Evolutionary conservation across 345 rosid genomes (phyloP), one percentile per base, ranked within the genome.

Genomic region (Rhizophora apiculata): DNA sequence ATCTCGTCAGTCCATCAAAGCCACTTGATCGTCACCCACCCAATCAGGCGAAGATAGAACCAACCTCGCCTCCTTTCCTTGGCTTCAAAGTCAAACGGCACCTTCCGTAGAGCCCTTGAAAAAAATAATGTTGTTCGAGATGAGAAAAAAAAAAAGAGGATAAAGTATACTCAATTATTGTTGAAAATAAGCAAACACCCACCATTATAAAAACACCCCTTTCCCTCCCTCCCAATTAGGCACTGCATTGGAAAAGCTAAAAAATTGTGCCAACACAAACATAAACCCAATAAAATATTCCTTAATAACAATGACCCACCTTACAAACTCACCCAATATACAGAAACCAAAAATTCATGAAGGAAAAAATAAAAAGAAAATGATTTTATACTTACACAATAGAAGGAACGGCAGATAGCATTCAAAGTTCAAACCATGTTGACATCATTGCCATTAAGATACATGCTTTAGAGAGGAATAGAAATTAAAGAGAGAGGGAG

Each of bases 21-120:
- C 20, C 63, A 19, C 29, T 27, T 27, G 61, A 61, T 64, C 70
- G 72, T 62, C 70, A 60, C 62, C 34, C 21, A n/a, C 74, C 48
- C 36, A 13, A 18, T 62, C 62, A 62, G 52, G 63, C 26, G 37
- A 32, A 59, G 37, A 52, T 67, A 13, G 56, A 63, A 43, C 58
- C 3, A 39, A 49, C n/a, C 66, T 37, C 48, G 63, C 70, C 31
- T 31, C 8, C 8, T 34, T 53, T 39, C 61, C 24, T 52, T 16
- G 48, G 63, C 78, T 70, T 71, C 77, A 79, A 67, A 80, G 85
- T 78, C 79, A 76, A 80, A 74, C 61, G 68, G 79, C 83, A 82
- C 83, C 82, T 83, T 77, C 89, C 83, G 76, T 73, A 74, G 76
- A 72, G 76, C 70, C 87, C 88, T 75, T 82, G 74, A 83, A 85